Base-by-base conservation (phyloP, 345 rosid genomes). In the Citrus inodora region DNA sequence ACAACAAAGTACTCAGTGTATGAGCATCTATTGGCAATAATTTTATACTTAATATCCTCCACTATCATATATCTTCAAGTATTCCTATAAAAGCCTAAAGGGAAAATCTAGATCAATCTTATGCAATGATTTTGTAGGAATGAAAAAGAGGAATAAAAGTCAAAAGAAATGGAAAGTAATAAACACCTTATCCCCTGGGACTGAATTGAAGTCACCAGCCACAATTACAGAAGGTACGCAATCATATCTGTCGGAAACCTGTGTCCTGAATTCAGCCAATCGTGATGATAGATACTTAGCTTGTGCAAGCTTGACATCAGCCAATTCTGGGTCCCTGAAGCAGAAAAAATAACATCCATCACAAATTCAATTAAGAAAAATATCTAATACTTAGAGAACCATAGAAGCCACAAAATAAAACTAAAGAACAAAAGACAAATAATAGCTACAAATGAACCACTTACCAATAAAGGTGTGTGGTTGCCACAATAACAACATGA, bases 151-250 rank as follows among this genome's bases (percentile, higher is more conserved):
- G 33, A 80, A 71, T 1, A 1, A 55, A 58, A 24, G 14, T n/a
- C 71, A 19, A 60, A 32, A 53, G 21, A 70, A 61, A 17, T 48
- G 33, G 46, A 1, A 22, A 71, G 48, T 19, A 42, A 46, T 27
- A 72, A 59, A 73, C 74, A 95, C 99, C 97, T 81, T 80, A 83
- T 96, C 99, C 14, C 90, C 87, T 5, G 98, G 98, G 62, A 80
- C 87, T 83, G 99, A 94, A 84, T 96, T 96, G 87, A 96, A 96
- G 93, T 96, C 99, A 55, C 98, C 99, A 59, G 95, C 89, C 77
- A 94, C 73, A 77, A 92, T 37, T 38, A 90, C 78, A 9, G 95
- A 85, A 63, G 98, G 97, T 33, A 67, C 75, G 75, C 95, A 89
- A 27, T 89, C 87, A 35, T 85, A 92, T 81, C 81, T 90, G 25